Conservation (phyloP, 495 filamentous ascomycete genomes). For the Pyrenopolyporus hunteri region DNA sequence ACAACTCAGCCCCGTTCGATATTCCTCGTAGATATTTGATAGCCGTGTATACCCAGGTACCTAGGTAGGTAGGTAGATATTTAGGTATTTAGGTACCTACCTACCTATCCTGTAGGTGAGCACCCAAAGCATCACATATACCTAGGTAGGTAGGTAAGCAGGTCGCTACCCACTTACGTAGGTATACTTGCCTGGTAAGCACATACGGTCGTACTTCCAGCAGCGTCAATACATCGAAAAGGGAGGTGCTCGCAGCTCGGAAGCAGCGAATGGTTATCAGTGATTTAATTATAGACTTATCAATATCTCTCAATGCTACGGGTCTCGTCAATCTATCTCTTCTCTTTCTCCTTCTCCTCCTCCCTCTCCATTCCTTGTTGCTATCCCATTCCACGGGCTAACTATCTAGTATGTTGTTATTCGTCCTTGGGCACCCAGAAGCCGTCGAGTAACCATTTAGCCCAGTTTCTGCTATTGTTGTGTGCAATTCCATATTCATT, state of each 20-base stretch:
- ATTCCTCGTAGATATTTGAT: too few relatives aligned
- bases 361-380: neutral
- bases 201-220: too few relatives aligned
- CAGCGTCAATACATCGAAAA: neutral
- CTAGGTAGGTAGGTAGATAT: too few relatives aligned
- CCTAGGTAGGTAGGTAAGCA: too few relatives aligned
- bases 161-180: too few relatives aligned
- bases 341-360: neutral
- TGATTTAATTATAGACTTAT: neutral
- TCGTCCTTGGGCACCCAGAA: constrained; percentile 4
- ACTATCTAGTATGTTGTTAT: constrained; percentile 17
- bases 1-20: too few relatives aligned
- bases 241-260: neutral
- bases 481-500: neutral
- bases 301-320: neutral
- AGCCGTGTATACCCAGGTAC: too few relatives aligned
- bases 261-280: neutral
- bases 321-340: neutral
- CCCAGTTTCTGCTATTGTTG: constrained; percentile 2
- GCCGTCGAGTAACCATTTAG: constrained; percentile 4
- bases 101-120: too few relatives aligned
- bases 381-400: neutral
- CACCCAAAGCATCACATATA: too few relatives aligned
- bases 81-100: too few relatives aligned
- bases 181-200: too few relatives aligned